Conservation (phyloP, 2,329 filamentous ascomycete genomes). For the Aspergillus spinulosporus region DNA sequence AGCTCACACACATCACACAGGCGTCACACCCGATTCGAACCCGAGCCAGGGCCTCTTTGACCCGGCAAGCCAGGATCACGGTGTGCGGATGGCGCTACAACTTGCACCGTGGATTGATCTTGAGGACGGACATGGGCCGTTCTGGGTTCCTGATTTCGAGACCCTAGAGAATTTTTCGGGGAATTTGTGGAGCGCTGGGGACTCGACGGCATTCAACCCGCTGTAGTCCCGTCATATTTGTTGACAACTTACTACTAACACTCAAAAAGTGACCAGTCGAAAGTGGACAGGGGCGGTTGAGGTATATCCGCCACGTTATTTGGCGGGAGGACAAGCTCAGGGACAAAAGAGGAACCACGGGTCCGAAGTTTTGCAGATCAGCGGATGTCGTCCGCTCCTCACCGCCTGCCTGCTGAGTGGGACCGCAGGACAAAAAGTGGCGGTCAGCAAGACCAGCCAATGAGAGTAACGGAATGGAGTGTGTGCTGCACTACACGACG, state of each 20-base stretch:
- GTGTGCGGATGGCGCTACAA: conserved; percentile 41
- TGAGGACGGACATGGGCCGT: conserved; percentile 33
- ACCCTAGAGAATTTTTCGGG: conserved; percentile 35
- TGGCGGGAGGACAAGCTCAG: neutral
- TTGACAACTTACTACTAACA: too few species aligned
- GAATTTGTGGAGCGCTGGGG: conserved; percentile 31
- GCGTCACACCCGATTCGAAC: conserved; percentile 14
- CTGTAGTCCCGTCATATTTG: conserved; percentile 19
- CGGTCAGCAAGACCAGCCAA: neutral
- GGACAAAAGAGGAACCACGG: neutral
- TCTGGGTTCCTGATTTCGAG: conserved; percentile 45
- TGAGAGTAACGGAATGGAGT: neutral
- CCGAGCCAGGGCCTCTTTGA: conserved; percentile 10
- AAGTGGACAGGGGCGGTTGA: neutral
- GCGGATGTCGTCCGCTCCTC: neutral
- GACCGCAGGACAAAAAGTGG: neutral
- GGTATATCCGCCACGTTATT: neutral
- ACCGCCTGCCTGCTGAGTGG: neutral
- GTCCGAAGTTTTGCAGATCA: neutral
- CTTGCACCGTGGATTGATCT: conserved; percentile 45
- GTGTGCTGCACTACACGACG: neutral
- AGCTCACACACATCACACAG: neutral
- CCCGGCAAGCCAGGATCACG: conserved; percentile 33
- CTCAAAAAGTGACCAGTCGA: neutral
- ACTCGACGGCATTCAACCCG: conserved; percentile 32